These are phyloP conservation scores for Colletotrichum cuscutae DNA, from an alignment of 2,329 filamentous ascomycete species.

Conservation along the genomic window DNA sequence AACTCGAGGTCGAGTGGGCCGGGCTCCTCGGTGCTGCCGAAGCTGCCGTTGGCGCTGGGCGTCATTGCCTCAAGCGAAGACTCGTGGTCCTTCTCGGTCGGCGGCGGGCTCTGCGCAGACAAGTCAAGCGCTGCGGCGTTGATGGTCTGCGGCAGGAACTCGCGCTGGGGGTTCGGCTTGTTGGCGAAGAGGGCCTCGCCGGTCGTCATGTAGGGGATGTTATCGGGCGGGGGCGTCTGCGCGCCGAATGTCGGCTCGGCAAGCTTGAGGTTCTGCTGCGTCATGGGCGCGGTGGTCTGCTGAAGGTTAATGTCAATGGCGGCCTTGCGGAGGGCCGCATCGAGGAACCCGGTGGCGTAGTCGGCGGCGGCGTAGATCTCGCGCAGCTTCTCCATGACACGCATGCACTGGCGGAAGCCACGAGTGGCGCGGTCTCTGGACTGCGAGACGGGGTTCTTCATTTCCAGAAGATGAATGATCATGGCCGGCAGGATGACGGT, in stretches of 20 bases:
- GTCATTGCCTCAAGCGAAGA: conserved; percentile 51
- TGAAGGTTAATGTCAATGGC: conserved; percentile 72
- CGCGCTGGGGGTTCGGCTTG: conserved; percentile 31
- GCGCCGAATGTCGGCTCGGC: conserved; percentile 49
- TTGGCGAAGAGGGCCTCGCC: conserved; percentile 49
- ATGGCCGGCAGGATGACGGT: conserved; percentile 92
- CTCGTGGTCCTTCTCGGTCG: conserved; percentile 53
- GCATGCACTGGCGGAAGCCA: conserved; percentile 92
- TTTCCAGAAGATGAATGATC: conserved; percentile 92
- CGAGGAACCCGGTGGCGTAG: conserved; percentile 94
- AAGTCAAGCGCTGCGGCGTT: conserved; percentile 49
- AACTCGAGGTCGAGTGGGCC: conserved; percentile 58
- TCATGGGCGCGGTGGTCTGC: conserved; percentile 46
- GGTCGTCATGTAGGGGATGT: conserved; percentile 54
- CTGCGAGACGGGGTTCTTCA: conserved; percentile 82
- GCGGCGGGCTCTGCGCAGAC: conserved; percentile 54
- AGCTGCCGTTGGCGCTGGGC: conserved; percentile 56
- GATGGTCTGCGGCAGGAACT: conserved; percentile 48
- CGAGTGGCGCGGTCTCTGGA: conserved; percentile 78
- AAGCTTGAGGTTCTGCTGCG: conserved; percentile 43
- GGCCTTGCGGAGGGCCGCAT: conserved; percentile 88
- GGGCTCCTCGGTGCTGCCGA: conserved; percentile 54
- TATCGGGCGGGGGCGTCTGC: conserved; percentile 66
- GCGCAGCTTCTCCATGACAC: conserved; percentile 85
- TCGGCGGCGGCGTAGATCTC: conserved; percentile 95